Conservation (phyloP, 2,329 filamentous ascomycete genomes). For the Trichoderma koningii region DNA sequence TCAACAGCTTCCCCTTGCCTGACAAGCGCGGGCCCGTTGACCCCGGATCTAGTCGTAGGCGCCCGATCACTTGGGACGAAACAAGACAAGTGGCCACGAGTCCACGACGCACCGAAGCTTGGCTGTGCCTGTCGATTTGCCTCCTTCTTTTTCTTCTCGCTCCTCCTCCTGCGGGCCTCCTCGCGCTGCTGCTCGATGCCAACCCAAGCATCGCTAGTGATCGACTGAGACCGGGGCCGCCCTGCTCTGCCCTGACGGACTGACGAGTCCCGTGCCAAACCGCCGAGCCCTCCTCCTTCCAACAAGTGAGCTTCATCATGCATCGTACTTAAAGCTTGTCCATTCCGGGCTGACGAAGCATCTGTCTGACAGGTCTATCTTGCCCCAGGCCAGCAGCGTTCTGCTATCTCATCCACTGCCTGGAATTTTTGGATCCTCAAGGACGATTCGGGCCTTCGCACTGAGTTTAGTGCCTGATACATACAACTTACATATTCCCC, state of each 20-base stretch:
- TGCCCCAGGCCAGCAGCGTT: slow-evolving; percentile 25
- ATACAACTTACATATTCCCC: slow-evolving; percentile 22
- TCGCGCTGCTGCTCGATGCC: slow-evolving; percentile 19
- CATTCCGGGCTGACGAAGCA: slow-evolving; percentile 27
- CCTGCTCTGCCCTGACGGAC: slow-evolving; percentile 11
- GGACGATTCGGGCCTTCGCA: slow-evolving; percentile 28
- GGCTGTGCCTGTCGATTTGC: slow-evolving; percentile 25
- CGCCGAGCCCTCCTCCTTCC: slow-evolving; percentile 8
- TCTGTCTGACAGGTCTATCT: slow-evolving; percentile 27
- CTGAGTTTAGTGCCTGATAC: slow-evolving; percentile 28
- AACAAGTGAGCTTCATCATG: slow-evolving; percentile 25
- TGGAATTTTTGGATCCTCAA: slow-evolving; percentile 24
- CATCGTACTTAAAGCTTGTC: slow-evolving; percentile 28
- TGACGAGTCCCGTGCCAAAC: slow-evolving; percentile 8
- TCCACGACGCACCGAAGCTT: slow-evolving; percentile 19
- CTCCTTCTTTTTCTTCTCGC: not conserved
- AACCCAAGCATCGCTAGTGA: slow-evolving; percentile 25
- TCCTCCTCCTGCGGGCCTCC: slow-evolving; percentile 4
- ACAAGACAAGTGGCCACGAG: slow-evolving; percentile 15
- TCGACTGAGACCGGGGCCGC: slow-evolving; percentile 27
- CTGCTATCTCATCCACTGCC: slow-evolving; percentile 20
- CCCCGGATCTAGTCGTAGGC: slow-evolving; percentile 28
- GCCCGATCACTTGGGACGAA: slow-evolving; percentile 28
- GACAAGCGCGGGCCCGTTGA: slow-evolving; percentile 21
- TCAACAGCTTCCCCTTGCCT: slow-evolving; percentile 23